These are phyloP conservation scores for Castanospermum australe DNA, from an alignment of 306 rosid species.

Conservation along the genomic window DNA sequence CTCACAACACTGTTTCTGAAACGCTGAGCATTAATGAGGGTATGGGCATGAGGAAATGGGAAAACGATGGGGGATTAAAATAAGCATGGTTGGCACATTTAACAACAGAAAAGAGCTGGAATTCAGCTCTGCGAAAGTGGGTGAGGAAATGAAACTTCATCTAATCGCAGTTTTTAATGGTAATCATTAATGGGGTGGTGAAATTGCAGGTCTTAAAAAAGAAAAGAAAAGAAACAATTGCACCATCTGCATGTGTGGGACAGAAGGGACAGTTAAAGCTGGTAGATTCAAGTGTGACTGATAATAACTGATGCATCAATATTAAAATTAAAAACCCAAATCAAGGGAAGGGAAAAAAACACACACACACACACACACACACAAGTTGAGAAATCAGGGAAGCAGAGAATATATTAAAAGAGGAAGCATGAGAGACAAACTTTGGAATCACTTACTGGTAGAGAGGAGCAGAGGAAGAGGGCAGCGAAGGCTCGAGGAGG, in stretches of 20 bases:
- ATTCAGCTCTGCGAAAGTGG: constrained; percentile 10
- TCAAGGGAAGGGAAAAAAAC: background rate
- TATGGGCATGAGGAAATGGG: constrained; percentile 27
- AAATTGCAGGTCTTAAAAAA: background rate
- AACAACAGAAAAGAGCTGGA: constrained; percentile 13
- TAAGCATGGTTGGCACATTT: constrained; percentile 19
- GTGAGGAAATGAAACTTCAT: constrained; percentile 21
- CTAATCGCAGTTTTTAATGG: constrained; percentile 6
- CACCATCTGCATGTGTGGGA: constrained; percentile 29
- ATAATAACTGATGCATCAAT: constrained; percentile 20
- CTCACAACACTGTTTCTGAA: background rate
- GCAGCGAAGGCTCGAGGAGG: constrained; percentile 42
- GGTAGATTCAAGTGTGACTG: constrained; percentile 39
- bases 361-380: background rate
- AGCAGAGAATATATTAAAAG: constrained; percentile 6
- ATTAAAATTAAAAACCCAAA: constrained; percentile 4
- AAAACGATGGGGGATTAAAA: background rate
- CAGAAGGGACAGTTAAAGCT: constrained; percentile 32
- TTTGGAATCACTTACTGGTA: constrained; percentile 49
- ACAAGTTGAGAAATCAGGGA: constrained; percentile 24
- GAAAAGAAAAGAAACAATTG: background rate
- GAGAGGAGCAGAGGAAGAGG: constrained; percentile 44
- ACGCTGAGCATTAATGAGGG: background rate
- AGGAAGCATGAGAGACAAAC: background rate
- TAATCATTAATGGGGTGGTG: background rate